Evolutionary conservation across 495 filamentous ascomycete genomes (phyloP), one percentile per base, ranked within the genome.

Genomic region (Annulohypoxylon maeteangense): DNA sequence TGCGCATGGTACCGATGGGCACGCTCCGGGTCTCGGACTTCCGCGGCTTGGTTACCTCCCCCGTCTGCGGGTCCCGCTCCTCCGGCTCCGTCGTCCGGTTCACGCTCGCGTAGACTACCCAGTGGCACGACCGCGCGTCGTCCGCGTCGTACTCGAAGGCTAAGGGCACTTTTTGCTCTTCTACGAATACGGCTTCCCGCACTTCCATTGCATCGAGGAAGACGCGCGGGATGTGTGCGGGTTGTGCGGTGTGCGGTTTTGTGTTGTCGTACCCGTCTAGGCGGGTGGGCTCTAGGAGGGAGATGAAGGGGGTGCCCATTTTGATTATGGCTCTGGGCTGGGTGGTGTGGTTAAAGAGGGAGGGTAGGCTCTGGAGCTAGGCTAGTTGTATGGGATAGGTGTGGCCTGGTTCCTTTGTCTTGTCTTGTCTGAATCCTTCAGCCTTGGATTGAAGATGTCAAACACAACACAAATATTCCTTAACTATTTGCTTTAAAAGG

Each of bases 141-240:
- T 97, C 93, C 2, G 79, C 78, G 81, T 98, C 95, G 72, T 91
- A 82, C 74, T 98, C 95, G 72, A 86, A 85, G 2, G 87, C 86
- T 0, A 87, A 77, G 0, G 90, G 85, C 27, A 91, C 87, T 10
- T 82, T 70, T 71, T 97, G 94, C 78, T 97, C 94, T 20, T 84
- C 62, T 12, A 94, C 87, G 78, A 93, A 98, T 70, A 98, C 94
- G 32, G 80, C 76, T 62, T 90, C 83, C 56, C 95, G 91, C 54
- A 98, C 87, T 23, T 80, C 74, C 88, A 97, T 92, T 67, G 93
- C 92, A 72, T 94, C 91, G 58, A 84, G 78, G 82, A 97, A 95
- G 68, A 82, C 72, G 16, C 79, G 77, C 0, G 91, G 90, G 55
- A 90, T 78, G 47, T 79, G 67, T n/a, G 68, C 11, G 4, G 81